phyloP scores from a whole-genome alignment of 306 rosid species.

The Ormosia semicastrata region DNA sequence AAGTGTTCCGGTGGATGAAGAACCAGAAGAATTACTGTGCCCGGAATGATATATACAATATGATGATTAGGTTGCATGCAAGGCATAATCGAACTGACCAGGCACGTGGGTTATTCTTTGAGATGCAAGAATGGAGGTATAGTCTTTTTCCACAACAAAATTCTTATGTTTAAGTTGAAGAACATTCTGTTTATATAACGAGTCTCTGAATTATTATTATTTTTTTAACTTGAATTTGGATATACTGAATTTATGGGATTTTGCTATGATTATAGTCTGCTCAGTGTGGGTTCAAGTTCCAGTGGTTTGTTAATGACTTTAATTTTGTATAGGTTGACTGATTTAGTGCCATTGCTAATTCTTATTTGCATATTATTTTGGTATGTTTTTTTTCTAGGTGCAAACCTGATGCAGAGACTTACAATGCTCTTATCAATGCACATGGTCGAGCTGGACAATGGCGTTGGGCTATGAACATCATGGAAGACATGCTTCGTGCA shows the following conservation, averaged over 20 bases:
- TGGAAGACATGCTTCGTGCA: conserved; percentile 95
- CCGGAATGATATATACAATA: conserved; percentile 81
- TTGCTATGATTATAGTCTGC: not conserved
- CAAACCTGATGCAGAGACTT: conserved; percentile 93
- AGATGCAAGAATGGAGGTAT: conserved; percentile 95
- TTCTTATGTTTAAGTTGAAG: not conserved
- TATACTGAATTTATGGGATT: not conserved
- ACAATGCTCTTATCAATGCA: conserved; percentile 80
- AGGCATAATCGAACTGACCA: conserved; percentile 76
- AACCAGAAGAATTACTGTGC: conserved; percentile 75
- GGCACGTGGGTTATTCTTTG: conserved; percentile 96
- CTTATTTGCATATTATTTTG: not conserved
- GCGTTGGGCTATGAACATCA: conserved; percentile 97
- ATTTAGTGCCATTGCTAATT: not conserved
- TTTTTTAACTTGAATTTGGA: not conserved
- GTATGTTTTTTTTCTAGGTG: conserved; percentile 55
- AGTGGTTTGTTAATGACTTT: not conserved
- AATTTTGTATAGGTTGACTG: not conserved
- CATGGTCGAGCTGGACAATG: conserved; percentile 93
- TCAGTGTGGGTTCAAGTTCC: not conserved
- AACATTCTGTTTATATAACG: too few relatives aligned
- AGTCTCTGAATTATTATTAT: too few relatives aligned
- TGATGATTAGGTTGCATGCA: conserved; percentile 85
- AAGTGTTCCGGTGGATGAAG: conserved; percentile 85
- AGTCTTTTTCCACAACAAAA: not conserved